These are phyloP conservation scores for Scheffersomyces stipitis DNA, from an alignment of 805 yeast species.

Conservation along the genomic window DNA sequence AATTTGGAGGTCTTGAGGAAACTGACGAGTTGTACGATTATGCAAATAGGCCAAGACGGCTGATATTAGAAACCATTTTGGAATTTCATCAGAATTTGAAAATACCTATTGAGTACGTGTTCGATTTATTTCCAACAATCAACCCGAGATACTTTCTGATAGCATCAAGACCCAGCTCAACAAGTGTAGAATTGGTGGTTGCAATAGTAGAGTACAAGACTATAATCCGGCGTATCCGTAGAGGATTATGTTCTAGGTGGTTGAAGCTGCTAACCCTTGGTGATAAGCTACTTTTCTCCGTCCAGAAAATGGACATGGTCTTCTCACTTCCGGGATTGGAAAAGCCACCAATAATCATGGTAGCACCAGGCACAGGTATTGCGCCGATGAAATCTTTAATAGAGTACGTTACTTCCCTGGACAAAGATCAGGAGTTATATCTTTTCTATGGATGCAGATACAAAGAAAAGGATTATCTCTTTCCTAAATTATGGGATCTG, in stretches of 20 bases:
- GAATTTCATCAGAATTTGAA: conserved; percentile 73
- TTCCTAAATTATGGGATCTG: conserved; percentile 51
- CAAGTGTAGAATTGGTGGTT: conserved; percentile 62
- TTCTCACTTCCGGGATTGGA: conserved; percentile 18
- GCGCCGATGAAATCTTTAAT: conserved; percentile 87
- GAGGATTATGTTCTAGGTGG: conserved; percentile 84
- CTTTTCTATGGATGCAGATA: conserved; percentile 78
- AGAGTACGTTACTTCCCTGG: conserved; percentile 26
- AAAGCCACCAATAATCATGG: conserved; percentile 55
- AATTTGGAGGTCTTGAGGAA: conserved; percentile 70
- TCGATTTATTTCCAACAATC: conserved; percentile 76
- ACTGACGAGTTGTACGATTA: conserved; percentile 84
- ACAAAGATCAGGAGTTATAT: conserved; percentile 34
- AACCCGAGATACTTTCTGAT: conserved; percentile 85
- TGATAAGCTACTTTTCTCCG: conserved; percentile 52
- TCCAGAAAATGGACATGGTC: conserved; percentile 47
- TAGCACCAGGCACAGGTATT: conserved; percentile 94
- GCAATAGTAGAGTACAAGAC: conserved; percentile 90
- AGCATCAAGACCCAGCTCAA: conserved; percentile 55
- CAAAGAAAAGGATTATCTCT: conserved; percentile 66
- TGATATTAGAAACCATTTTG: conserved; percentile 75
- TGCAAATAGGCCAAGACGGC: conserved; percentile 90
- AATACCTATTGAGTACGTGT: conserved; percentile 72
- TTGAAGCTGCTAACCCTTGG: conserved; percentile 49
- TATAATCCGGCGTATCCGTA: conserved; percentile 67